Percentiles rank a stretch among this genome's conserved stretches.
These are phyloP conservation scores for Endoconidiophora polonica DNA, from an alignment of 2,329 filamentous ascomycete genomes.

Conservation along the genomic window DNA sequence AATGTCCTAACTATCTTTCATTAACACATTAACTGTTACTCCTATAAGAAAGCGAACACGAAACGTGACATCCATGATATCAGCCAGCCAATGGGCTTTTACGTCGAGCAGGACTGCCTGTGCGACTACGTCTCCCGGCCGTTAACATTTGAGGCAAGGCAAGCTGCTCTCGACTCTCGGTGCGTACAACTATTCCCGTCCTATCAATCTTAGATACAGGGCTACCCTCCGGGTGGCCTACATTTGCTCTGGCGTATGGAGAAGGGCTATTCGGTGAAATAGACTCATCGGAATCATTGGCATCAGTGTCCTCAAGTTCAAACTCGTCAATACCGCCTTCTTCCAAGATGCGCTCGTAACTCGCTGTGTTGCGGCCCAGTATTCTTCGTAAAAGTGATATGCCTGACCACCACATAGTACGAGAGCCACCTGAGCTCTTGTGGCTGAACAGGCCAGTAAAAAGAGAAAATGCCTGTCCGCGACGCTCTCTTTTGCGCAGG, in stretches of 20 bases:
- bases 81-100: conserved; percentile 10
- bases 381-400: conserved; percentile 42
- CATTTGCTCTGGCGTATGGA: conserved; percentile 1
- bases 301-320: conserved; percentile 54
- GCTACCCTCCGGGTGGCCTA: conserved; percentile 1
- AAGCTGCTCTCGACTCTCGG: conserved; percentile 72
- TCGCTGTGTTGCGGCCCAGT: conserved; percentile 38
- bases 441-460: conserved; percentile 20
- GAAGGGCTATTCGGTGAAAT: conserved; percentile 15
- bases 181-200: conserved; percentile 60
- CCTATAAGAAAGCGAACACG: neutral
- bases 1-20: neutral
- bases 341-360: conserved; percentile 76
- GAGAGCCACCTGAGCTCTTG: conserved; percentile 29
- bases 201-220: conserved; percentile 35
- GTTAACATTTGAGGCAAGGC: conserved; percentile 38
- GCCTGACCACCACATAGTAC: neutral
- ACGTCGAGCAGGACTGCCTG: conserved; percentile 34
- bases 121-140: conserved; percentile 39
- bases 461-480: conserved; percentile 23
- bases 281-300: conserved; percentile 35
- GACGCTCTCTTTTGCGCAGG: conserved; percentile 63
- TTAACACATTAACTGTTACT: neutral
- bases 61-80: conserved; percentile 5
- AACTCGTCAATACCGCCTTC: conserved; percentile 61